Conservation (phyloP, 2,329 filamentous ascomycete genomes). For the Macrophomina phaseolina region DNA sequence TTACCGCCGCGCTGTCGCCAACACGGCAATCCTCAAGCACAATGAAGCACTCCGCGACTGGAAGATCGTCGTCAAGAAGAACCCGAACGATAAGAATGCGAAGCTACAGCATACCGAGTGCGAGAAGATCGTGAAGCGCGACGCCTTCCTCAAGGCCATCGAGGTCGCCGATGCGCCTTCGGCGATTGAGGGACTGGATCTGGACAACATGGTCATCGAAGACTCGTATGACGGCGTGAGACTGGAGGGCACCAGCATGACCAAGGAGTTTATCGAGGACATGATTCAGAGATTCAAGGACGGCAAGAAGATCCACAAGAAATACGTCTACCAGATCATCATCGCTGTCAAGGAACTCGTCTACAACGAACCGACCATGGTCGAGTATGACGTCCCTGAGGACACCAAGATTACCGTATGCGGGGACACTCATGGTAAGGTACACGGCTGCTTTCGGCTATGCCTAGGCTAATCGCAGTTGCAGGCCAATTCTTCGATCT, state of each 20-base stretch:
- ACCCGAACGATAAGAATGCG: slow-evolving; percentile 87
- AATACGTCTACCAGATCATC: slow-evolving; percentile 97
- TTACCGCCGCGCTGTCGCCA: slow-evolving; percentile 89
- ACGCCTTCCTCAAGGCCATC: slow-evolving; percentile 94
- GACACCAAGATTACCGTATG: slow-evolving; percentile 88
- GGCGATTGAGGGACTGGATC: slow-evolving; percentile 85
- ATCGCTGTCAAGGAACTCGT: slow-evolving; percentile 87
- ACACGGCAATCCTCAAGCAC: slow-evolving; percentile 87
- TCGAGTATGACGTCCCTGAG: slow-evolving; percentile 82
- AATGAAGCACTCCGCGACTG: slow-evolving; percentile 91
- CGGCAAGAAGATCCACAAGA: slow-evolving; percentile 92
- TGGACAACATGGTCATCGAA: slow-evolving; percentile 85
- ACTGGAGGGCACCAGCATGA: slow-evolving; percentile 78
- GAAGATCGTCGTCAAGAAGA: slow-evolving; percentile 85
- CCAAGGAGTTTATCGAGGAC: slow-evolving; percentile 94
- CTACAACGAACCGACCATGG: slow-evolving; percentile 94
- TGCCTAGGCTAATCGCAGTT: slow-evolving; percentile 31
- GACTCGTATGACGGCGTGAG: slow-evolving; percentile 82
- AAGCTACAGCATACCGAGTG: slow-evolving; percentile 90
- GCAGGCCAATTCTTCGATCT: slow-evolving; percentile 95
- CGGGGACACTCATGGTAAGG: slow-evolving; percentile 90
- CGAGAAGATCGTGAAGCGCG: slow-evolving; percentile 89
- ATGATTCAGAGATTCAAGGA: slow-evolving; percentile 96
- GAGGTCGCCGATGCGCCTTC: slow-evolving; percentile 92
- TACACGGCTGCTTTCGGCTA: neutral